Percentiles rank a stretch among this genome's conserved stretches.
phyloP scores from a whole-genome alignment of 129 eudicot species.

The Chrysanthemum makinoi region DNA sequence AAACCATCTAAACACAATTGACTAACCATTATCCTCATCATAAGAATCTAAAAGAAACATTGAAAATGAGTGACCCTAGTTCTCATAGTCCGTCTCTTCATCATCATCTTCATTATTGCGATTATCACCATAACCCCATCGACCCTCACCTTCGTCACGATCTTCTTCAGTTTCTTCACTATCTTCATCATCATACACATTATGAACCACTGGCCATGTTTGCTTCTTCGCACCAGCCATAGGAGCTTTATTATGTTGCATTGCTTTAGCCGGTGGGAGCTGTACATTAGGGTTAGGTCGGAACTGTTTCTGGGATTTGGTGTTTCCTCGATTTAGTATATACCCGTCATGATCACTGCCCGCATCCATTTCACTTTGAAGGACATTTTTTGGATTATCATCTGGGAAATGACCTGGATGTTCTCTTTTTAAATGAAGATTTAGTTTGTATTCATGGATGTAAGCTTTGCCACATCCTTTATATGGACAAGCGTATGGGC shows the following conservation, averaged over 20 bases:
- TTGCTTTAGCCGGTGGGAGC: constrained; percentile 63
- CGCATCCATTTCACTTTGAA: constrained; percentile 69
- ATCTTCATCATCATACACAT: constrained; percentile 67
- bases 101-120: constrained; percentile 60
- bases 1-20: neutral
- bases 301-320: constrained; percentile 55
- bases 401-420: constrained; percentile 89
- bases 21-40: too few relatives aligned
- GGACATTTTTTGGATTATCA: constrained; percentile 52
- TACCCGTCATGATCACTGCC: constrained; percentile 76
- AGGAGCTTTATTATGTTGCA: constrained; percentile 46
- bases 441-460: constrained; percentile 94
- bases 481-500: constrained; percentile 86
- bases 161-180: constrained; percentile 98
- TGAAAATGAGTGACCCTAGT: constrained; percentile 26
- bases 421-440: constrained; percentile 82
- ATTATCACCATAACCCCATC: constrained; percentile 69
- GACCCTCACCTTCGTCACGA: constrained; percentile 34
- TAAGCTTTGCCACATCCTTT: constrained; percentile 93
- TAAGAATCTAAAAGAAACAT: neutral
- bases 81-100: constrained; percentile 91
- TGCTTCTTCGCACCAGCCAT: constrained; percentile 43
- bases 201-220: constrained; percentile 56
- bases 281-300: constrained; percentile 66
- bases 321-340: constrained; percentile 49